Conservation (phyloP, 78 protist genomes). For the Bodo saltans region DNA sequence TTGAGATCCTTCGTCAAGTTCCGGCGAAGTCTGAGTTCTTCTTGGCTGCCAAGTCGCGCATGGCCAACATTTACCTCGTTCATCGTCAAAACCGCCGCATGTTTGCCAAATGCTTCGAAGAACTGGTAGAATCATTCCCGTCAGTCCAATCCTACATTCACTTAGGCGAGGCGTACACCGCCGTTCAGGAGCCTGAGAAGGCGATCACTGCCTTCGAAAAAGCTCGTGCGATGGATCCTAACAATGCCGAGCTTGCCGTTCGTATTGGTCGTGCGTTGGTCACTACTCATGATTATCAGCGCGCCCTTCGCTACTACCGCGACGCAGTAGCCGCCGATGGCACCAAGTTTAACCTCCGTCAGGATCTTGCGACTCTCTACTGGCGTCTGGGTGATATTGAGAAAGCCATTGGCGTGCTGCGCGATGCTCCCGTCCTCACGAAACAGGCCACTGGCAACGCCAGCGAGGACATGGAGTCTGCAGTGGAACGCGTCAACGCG, state of each 20-base stretch:
- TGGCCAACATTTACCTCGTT: conserved; percentile 54
- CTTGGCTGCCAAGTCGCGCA: conserved; percentile 31
- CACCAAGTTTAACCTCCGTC: not conserved
- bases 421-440: not conserved
- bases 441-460: not conserved
- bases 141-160: conserved; percentile 16
- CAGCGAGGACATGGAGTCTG: not conserved
- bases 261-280: conserved; percentile 63
- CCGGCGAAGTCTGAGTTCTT: conserved; percentile 25
- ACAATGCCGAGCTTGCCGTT: conserved; percentile 35
- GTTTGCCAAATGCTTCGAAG: conserved; percentile 53
- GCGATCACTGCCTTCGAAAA: conserved; percentile 49
- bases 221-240: conserved; percentile 32
- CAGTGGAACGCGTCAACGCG: not conserved
- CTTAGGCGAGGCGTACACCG: conserved; percentile 69
- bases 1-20: conserved; percentile 30
- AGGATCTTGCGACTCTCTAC: conserved; percentile 63
- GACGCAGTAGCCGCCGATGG: conserved; percentile 40
- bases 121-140: conserved; percentile 18
- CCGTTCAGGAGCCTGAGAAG: conserved; percentile 50
- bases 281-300: conserved; percentile 53
- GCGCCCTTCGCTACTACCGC: conserved; percentile 41
- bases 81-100: conserved; percentile 32
- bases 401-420: conserved; percentile 27
- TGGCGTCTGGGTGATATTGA: conserved; percentile 18